Evolutionary conservation across 495 filamentous ascomycete genomes (phyloP), one percentile per base, ranked within the genome.

Genomic region (Aspergillus bertholletiae): DNA sequence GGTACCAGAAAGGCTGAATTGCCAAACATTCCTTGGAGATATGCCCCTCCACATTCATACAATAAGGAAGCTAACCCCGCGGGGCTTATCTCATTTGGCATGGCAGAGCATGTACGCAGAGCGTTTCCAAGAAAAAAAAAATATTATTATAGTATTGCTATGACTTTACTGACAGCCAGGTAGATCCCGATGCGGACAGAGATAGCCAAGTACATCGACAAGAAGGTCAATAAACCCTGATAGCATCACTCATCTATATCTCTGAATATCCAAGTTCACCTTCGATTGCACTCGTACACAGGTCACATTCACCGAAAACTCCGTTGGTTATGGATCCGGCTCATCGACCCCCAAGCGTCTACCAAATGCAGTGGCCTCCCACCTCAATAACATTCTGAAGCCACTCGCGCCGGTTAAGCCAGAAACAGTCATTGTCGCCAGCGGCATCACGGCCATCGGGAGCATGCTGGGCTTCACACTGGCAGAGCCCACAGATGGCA

Each of bases 401-500:
- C 67, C 76, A n/a, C 39, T 57, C 32, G 28, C 26, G 3, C 56
- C 70, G 23, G 69, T 80, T 27, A 24, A 65, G 7, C 56, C 73
- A 0, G 56, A 65, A 0, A 63, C 75, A 43, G 54, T 81, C 45
- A 45, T 71, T 11, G 58, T 67, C 9, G 64, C 72, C 5, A 64
- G 72, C n/a, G 72, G 71, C n/a, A 67, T 69, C 3, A 69, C 67
- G 15, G 68, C 56, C 15, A 54, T 65, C 18, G 67, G 61, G 20
- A 75, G 40, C 59, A 76, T 67, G 63, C 71, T 63, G 24, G 74
- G 59, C 18, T 75, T 66, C 56, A 71, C 66, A 35, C 63, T 80
- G 7, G 75, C 74, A 15, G 71, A 77, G 35, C 61, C 66, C 1
- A 73, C 72, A 0, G 78, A 81, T 37, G 73, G 68, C 0, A 68